Evolutionary conservation across 164 flowering plant species (phyloP), one percentile per base, ranked within the genome.

Genomic region (Magnolia sinica): DNA sequence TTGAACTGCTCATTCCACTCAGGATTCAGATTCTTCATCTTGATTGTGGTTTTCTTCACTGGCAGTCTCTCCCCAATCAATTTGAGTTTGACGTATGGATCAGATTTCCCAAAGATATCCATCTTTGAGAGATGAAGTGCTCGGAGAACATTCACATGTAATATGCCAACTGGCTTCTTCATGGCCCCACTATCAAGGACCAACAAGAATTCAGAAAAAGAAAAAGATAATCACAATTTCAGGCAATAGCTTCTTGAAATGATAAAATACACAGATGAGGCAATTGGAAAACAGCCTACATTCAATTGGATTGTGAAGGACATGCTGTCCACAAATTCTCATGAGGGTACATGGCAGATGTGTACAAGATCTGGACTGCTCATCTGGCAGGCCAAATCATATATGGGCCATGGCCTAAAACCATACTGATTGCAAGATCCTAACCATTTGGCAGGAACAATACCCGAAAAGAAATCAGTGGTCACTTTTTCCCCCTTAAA

Each of bases 1-100:
- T 86, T 90, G 82, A 92, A 90, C 22, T 83, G 79, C 80, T 92
- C 95, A 73, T 90, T 90, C 95, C 92, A 92, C 71, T 81, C 91
- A 3, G 97, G 94, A 73, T 89, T 91, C 74, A 91, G 58, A 74
- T 81, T 92, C 73, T 79, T 89, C 90, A 77, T 85, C 77, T 87
- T 89, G 52, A 89, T 68, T 1, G 91, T 74, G 19, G 94, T 91
- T 79, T 87, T 92, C 80, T 87, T 90, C 24, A 89, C 55, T 1
- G 87, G 88, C 8, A 88, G 78, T 76, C 80, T 87, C 64, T 87
- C 91, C 2, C 87, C 97, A 79, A 82, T 90, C 22, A 91, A 83
- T 24, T 82, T 86, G 58, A 91, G 87, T 70, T 87, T 80, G 16
- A 93, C 96, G 75, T 91, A 91, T 49, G 96, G 98, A 85, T 93